Conservation (phyloP, 768 basidiomycete species). For the Mycena haematopus region DNA sequence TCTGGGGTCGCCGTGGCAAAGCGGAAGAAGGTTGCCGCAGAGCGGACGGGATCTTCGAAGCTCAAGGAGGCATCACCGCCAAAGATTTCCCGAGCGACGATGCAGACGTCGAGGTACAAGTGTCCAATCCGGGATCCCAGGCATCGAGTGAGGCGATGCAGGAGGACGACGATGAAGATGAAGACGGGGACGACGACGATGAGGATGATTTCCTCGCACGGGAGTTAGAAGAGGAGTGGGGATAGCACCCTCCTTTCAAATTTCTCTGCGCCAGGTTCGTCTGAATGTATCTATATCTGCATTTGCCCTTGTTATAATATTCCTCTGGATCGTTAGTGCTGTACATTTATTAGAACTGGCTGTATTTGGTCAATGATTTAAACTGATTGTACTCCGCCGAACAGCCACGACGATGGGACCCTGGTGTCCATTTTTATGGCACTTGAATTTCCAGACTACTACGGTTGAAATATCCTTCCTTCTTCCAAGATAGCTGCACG, state of each 20-base stretch:
- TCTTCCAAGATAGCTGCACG: too few relatives aligned
- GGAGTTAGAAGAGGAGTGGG: constrained; percentile 79
- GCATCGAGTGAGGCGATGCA: constrained; percentile 44
- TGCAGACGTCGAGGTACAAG: constrained; percentile 19
- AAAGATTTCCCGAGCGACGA: constrained; percentile 47
- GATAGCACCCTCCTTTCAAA: constrained; percentile 48
- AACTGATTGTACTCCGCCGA: too few relatives aligned
- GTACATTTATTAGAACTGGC: constrained; percentile 5
- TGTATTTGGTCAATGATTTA: background rate
- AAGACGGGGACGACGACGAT: constrained; percentile 57
- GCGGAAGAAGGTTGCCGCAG: constrained; percentile 76
- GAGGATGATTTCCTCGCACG: constrained; percentile 86
- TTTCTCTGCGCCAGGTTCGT: background rate
- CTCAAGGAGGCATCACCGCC: constrained; percentile 72
- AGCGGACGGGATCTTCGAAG: constrained; percentile 67
- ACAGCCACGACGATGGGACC: too few relatives aligned
- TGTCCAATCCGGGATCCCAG: constrained; percentile 9
- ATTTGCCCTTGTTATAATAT: constrained; percentile 12
- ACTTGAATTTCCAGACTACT: too few relatives aligned
- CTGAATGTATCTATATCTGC: constrained; percentile 18
- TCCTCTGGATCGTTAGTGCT: constrained; percentile 14
- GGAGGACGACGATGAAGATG: constrained; percentile 53
- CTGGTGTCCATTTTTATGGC: too few relatives aligned
- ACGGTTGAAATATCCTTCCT: too few relatives aligned
- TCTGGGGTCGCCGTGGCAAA: constrained; percentile 77